Conservation (phyloP, 768 basidiomycete species). For the Phallus indusiatus region DNA sequence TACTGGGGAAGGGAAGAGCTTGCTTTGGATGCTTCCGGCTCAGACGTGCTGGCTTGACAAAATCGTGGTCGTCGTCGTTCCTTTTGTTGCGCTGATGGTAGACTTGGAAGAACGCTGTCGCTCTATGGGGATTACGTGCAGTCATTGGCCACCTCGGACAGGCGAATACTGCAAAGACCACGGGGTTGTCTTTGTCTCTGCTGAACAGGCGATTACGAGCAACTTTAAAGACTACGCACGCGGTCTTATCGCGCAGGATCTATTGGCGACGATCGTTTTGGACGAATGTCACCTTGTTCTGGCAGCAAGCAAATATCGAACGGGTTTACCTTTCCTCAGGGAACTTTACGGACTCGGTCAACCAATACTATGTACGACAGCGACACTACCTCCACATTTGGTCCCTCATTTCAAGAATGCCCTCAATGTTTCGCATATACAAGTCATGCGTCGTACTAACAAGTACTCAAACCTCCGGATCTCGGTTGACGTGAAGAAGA, state of each 20-base stretch:
- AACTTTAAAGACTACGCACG: neutral
- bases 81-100: neutral
- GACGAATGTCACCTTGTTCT: neutral
- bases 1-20: neutral
- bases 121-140: neutral
- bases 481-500: too few relatives aligned
- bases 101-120: neutral
- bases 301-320: neutral
- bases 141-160: neutral
- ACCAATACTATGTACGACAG: too few relatives aligned
- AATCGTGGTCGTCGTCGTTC: neutral
- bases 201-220: neutral
- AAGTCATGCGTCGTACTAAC: too few relatives aligned
- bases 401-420: too few relatives aligned
- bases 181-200: neutral
- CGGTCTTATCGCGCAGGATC: neutral
- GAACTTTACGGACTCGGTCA: too few relatives aligned
- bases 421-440: too few relatives aligned
- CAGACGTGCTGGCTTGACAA: neutral
- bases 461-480: too few relatives aligned
- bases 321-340: neutral
- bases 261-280: neutral
- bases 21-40: slow-evolving; percentile 1
- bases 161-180: neutral
- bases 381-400: too few relatives aligned